Base-by-base conservation (phyloP, 2,329 filamentous ascomycete genomes). In the Pseudocercospora eumusae region DNA sequence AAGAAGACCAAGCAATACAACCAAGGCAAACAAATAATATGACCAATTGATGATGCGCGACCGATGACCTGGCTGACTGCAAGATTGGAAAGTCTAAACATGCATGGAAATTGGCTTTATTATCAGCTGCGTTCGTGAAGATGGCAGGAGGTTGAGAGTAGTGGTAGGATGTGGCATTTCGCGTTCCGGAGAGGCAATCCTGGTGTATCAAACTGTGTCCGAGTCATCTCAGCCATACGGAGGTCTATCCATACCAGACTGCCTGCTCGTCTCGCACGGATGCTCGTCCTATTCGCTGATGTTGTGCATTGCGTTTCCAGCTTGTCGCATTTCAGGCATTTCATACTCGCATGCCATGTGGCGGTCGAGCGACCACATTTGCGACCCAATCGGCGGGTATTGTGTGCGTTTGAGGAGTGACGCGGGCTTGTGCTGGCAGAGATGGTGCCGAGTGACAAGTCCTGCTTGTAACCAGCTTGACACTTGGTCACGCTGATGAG, bases 221-320 rank as follows among this genome's bases (percentile, higher is more conserved):
- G 47, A 52, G 47, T 47, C 44, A 47, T 20, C 11, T 47, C 44
- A 47, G 44, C 11, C 44, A 47, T 13, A 21, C 44, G 23, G 44
- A 47, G 15, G 5, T 40, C 36, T 18, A 40, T 40, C 15, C 36
- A 40, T 6, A 40, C 15, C 36, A 40, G n/a, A 40, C 36, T 40
- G 36, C 11, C 45, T 20, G 23, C 13, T 23, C 20, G 23, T 50
- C 45, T 23, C 18, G 45, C 23, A 27, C 45, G 45, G 45, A 23
- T 23, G 11, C 45, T 23, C 21, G 45, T 50, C 45, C 45, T 27
- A 50, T 50, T 50, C n/a, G 45, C 23, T 27, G 20, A 23, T 27
- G 45, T 50, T 15, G 23, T 50, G 45, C 45, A 23, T 50, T 50
- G 42, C 18, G 42, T 21, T 45, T 45, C 42, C 31, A 33, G 42